These are phyloP conservation scores for Sporothrix luriei DNA, from an alignment of 2,329 filamentous ascomycete genomes.

Conservation along the genomic window DNA sequence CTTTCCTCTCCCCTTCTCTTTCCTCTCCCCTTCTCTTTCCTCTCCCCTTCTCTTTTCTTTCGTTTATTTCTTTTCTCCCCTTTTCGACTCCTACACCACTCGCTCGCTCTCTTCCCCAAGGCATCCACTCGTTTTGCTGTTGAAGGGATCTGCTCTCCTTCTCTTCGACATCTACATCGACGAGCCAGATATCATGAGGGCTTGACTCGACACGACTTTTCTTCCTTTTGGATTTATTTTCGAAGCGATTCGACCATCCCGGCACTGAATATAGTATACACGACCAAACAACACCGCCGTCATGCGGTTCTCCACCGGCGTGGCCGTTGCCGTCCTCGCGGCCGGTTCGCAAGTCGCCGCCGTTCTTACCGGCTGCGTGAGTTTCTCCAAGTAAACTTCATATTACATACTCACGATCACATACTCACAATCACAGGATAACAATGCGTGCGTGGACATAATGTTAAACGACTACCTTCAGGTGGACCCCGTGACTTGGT, in stretches of 20 bases:
- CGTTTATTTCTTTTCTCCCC: neutral
- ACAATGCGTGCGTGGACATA: conserved; percentile 32
- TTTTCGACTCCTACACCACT: neutral
- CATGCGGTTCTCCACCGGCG: conserved; percentile 25
- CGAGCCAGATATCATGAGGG: neutral
- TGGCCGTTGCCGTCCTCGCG: conserved; percentile 24
- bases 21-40: neutral
- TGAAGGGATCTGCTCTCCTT: neutral
- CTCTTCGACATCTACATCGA: neutral
- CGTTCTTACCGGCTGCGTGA: neutral
- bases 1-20: neutral
- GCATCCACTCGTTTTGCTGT: conserved; percentile 26
- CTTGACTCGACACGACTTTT: neutral
- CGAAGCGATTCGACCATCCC: neutral
- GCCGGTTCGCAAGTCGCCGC: conserved; percentile 16
- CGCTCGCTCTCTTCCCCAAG: neutral
- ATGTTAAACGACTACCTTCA: conserved; percentile 25
- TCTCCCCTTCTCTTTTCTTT: neutral
- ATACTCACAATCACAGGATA: conserved; percentile 25
- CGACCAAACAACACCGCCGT: neutral
- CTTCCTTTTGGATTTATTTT: neutral
- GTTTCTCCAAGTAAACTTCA: neutral
- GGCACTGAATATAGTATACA: neutral
- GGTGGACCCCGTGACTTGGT: conserved; percentile 29
- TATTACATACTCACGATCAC: neutral